These are phyloP conservation scores for Metschnikowia similis DNA, from an alignment of 805 yeast species.

Conservation along the genomic window DNA sequence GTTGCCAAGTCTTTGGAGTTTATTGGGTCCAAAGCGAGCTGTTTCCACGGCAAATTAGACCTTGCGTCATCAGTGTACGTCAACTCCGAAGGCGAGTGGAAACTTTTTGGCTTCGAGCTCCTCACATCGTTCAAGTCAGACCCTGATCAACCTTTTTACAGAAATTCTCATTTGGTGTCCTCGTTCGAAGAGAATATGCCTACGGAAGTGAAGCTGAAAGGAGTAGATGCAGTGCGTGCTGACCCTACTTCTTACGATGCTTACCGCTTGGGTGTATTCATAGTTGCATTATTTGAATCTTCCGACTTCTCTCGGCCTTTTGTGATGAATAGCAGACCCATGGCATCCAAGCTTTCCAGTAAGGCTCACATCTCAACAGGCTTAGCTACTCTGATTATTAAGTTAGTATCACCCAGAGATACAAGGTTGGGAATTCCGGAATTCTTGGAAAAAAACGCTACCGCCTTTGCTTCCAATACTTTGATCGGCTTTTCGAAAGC, in stretches of 20 bases:
- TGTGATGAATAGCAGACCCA: neutral
- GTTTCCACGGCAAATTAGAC: conserved; percentile 63
- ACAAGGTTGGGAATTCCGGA: conserved; percentile 29
- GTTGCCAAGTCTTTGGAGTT: conserved; percentile 52
- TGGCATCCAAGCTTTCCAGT: conserved; percentile 1
- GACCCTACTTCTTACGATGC: conserved; percentile 55
- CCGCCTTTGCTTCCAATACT: conserved; percentile 33
- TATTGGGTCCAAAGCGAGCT: conserved; percentile 52
- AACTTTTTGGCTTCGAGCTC: conserved; percentile 75
- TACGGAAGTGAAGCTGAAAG: conserved; percentile 41
- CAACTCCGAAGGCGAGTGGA: conserved; percentile 73
- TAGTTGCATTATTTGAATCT: conserved; percentile 43
- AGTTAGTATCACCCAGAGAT: conserved; percentile 30
- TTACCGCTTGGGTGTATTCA: conserved; percentile 56
- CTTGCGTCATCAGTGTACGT: conserved; percentile 53
- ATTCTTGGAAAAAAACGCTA: conserved; percentile 24
- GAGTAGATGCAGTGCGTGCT: conserved; percentile 37
- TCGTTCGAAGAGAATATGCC: conserved; percentile 37
- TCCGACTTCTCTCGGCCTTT: conserved; percentile 2
- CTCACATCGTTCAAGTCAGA: conserved; percentile 46
- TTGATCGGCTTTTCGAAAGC: conserved; percentile 51
- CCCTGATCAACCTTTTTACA: conserved; percentile 41
- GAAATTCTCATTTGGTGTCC: conserved; percentile 25
- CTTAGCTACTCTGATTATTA: conserved; percentile 35
- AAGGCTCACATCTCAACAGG: conserved; percentile 29